phyloP scores from a whole-genome alignment of 2,329 filamentous ascomycete genomes.

The Diaporthe helianthi region DNA sequence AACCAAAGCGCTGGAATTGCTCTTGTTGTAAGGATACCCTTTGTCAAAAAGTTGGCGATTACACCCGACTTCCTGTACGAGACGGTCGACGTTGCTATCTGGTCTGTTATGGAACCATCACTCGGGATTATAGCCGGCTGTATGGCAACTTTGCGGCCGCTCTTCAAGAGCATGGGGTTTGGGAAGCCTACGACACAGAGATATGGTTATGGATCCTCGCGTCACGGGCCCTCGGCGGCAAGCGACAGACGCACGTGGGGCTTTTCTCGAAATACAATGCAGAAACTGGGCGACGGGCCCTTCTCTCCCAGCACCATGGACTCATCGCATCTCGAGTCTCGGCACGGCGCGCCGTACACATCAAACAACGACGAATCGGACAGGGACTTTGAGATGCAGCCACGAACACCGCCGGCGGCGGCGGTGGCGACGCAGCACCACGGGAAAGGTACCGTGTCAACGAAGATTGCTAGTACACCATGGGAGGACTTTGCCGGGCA shows the following conservation, averaged over 20 bases:
- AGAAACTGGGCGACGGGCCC: neutral
- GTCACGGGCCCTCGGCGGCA: neutral
- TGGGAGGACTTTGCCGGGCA: slow-evolving; percentile 5
- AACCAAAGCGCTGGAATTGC: slow-evolving; percentile 46
- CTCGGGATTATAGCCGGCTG: slow-evolving; percentile 48
- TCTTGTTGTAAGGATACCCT: slow-evolving; percentile 48
- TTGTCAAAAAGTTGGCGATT: slow-evolving; percentile 41
- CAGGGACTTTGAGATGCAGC: slow-evolving; percentile 14
- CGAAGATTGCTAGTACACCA: neutral
- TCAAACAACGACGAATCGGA: slow-evolving; percentile 18
- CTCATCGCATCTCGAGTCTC: slow-evolving; percentile 5
- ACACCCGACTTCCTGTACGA: slow-evolving; percentile 42
- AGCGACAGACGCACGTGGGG: neutral
- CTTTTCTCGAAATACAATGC: slow-evolving; percentile 1
- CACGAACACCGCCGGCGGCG: neutral
- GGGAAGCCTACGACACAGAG: slow-evolving; percentile 12
- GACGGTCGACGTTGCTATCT: slow-evolving; percentile 47
- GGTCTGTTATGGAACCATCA: slow-evolving; percentile 48
- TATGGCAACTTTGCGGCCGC: slow-evolving; percentile 40
- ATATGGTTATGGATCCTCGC: slow-evolving; percentile 13
- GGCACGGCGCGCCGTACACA: neutral
- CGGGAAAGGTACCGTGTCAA: neutral
- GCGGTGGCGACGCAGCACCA: neutral
- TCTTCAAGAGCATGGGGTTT: slow-evolving; percentile 35
- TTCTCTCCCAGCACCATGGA: neutral